A percentile compares a stretch with the other conserved stretches of the same genome.
Evolutionary conservation across 2,329 filamentous ascomycete genomes (phyloP).

Genomic region (Nemania bipapillata): DNA sequence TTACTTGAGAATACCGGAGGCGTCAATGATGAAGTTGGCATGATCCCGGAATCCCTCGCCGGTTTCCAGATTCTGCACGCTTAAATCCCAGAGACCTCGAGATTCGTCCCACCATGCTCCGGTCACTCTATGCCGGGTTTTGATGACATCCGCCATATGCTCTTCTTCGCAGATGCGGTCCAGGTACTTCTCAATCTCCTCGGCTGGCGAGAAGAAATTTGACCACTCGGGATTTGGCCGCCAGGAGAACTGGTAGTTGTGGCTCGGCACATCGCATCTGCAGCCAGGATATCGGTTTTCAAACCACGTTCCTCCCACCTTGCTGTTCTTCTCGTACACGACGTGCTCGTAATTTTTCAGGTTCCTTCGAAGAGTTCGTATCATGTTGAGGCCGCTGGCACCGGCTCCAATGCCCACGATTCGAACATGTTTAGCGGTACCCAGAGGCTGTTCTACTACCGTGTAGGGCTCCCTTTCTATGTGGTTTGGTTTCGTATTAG

Average conservation of each 20-base stretch:
- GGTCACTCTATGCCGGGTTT: slow-evolving; percentile 56
- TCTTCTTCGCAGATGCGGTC: slow-evolving; percentile 61
- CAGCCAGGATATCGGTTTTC: slow-evolving; percentile 70
- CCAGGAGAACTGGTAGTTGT: slow-evolving; percentile 73
- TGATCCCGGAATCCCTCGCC: slow-evolving; percentile 57
- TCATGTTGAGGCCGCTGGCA: slow-evolving; percentile 59
- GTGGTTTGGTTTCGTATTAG: slow-evolving; percentile 37
- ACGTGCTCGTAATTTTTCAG: slow-evolving; percentile 59
- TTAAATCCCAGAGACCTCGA: slow-evolving; percentile 57
- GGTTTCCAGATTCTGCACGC: slow-evolving; percentile 54
- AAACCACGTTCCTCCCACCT: slow-evolving; percentile 68
- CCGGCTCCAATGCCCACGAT: slow-evolving; percentile 60
- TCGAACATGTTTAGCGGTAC: slow-evolving; percentile 55
- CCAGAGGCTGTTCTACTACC: slow-evolving; percentile 54
- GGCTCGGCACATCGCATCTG: slow-evolving; percentile 66
- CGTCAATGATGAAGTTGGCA: slow-evolving; percentile 62
- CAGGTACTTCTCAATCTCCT: slow-evolving; percentile 68
- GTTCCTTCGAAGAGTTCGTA: slow-evolving; percentile 58
- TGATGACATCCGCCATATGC: slow-evolving; percentile 58
- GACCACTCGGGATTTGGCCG: slow-evolving; percentile 69
- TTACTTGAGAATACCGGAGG: slow-evolving; percentile 65
- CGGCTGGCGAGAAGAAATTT: slow-evolving; percentile 65
- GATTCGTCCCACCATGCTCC: slow-evolving; percentile 60
- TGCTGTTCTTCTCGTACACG: slow-evolving; percentile 67
- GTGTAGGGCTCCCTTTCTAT: slow-evolving; percentile 48